These are phyloP conservation scores for Alopecurus myosuroides DNA, from an alignment of 176 grass and related monocot genomes.

Conservation along the genomic window DNA sequence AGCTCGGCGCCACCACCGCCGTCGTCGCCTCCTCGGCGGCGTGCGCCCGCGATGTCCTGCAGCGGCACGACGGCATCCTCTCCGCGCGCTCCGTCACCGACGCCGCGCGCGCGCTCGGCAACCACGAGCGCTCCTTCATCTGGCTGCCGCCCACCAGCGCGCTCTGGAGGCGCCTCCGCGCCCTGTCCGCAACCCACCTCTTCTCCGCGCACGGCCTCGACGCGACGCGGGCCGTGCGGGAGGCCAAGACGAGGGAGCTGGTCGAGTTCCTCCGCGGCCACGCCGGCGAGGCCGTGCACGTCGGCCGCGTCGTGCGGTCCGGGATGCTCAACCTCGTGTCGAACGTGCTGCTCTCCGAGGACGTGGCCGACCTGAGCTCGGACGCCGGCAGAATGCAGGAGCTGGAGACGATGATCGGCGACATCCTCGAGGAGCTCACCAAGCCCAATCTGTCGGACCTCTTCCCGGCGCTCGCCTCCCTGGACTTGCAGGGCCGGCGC, in stretches of 20 bases:
- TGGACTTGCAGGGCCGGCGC: constrained; percentile 57
- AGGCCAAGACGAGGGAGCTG: constrained; percentile 33
- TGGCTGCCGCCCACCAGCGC: constrained; percentile 34
- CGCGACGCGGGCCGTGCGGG: constrained; percentile 21
- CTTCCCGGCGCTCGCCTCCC: constrained; percentile 39
- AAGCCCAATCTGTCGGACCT: constrained; percentile 56
- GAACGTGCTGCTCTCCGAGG: constrained; percentile 42
- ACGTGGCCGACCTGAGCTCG: constrained; percentile 33
- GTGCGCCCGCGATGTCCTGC: constrained; percentile 44
- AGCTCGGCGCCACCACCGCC: constrained; percentile 26
- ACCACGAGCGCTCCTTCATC: constrained; percentile 32
- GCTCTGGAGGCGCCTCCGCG: constrained; percentile 49
- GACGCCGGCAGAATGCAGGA: constrained; percentile 15
- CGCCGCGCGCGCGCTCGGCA: constrained; percentile 29
- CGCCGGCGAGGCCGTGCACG: constrained; percentile 7
- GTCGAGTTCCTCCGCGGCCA: constrained; percentile 18
- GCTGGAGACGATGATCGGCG: constrained; percentile 38
- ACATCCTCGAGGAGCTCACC: constrained; percentile 3
- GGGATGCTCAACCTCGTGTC: constrained; percentile 41
- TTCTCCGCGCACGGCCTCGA: constrained; percentile 38
- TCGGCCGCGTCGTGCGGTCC: constrained; percentile 35
- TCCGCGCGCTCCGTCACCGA: constrained; percentile 30
- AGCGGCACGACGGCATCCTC: constrained; percentile 38
- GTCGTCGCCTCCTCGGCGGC: constrained; percentile 44
- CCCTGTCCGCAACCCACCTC: constrained; percentile 31